phyloP scores from a whole-genome alignment of 129 eudicot genomes.

The Ambrosia artemisiifolia region DNA sequence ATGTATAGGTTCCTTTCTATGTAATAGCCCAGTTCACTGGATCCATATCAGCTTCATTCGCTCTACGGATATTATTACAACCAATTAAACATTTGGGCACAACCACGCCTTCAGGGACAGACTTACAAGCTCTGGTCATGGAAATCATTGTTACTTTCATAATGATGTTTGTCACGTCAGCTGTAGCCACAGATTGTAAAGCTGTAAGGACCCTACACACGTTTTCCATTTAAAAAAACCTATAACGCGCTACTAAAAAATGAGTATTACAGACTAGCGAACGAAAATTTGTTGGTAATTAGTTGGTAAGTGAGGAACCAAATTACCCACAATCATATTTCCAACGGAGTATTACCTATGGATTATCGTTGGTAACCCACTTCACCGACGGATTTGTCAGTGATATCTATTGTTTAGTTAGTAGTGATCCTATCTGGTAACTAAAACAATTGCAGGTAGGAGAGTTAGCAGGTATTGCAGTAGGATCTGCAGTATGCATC shows the following conservation, averaged over 20 bases:
- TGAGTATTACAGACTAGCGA: too few relatives aligned
- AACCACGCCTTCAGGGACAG: slow-evolving; percentile 71
- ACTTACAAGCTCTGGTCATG: slow-evolving; percentile 68
- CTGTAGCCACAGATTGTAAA: slow-evolving; percentile 69
- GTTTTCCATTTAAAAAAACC: too few relatives aligned
- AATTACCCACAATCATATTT: too few relatives aligned
- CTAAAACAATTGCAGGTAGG: slow-evolving; percentile 46
- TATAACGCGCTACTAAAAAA: background rate
- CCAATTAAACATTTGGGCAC: slow-evolving; percentile 63
- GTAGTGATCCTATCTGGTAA: background rate
- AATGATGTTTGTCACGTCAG: slow-evolving; percentile 87
- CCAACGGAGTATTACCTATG: too few relatives aligned
- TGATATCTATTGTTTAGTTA: too few relatives aligned
- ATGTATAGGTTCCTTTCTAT: slow-evolving; percentile 60
- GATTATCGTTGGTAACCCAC: too few relatives aligned
- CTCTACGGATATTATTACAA: slow-evolving; percentile 46
- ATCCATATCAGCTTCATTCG: slow-evolving; percentile 58
- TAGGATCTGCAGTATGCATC: slow-evolving; percentile 93
- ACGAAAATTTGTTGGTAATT: too few relatives aligned
- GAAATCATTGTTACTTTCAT: slow-evolving; percentile 77
- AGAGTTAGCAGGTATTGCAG: slow-evolving; percentile 84
- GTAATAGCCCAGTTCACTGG: slow-evolving; percentile 74
- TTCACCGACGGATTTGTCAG: too few relatives aligned
- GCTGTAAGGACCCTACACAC: slow-evolving; percentile 8
- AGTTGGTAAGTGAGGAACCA: too few relatives aligned